These are phyloP conservation scores for Populus tremula DNA, from an alignment of 345 rosid genomes.

Conservation along the genomic window DNA sequence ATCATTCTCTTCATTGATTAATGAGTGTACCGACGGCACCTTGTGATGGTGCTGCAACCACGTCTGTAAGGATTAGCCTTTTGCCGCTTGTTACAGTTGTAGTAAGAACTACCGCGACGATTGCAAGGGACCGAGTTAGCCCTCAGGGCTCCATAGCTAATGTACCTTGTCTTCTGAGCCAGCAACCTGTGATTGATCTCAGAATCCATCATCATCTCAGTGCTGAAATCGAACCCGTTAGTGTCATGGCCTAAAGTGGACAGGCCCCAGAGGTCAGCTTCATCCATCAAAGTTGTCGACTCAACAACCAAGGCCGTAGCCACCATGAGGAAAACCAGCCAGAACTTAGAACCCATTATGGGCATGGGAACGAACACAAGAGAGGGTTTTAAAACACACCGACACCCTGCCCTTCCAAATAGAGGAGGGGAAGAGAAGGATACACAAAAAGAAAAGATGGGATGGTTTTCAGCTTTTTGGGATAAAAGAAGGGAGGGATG, in stretches of 20 bases:
- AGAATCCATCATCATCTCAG: conserved; percentile 38
- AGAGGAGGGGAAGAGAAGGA: conserved; percentile 28
- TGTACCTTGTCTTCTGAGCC: conserved; percentile 1
- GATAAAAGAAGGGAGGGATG: no score
- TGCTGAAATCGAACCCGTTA: conserved; percentile 2
- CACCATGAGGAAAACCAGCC: conserved; percentile 34
- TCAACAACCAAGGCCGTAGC: conserved; percentile 28
- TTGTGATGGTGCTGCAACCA: conserved; percentile 26
- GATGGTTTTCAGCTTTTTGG: background rate
- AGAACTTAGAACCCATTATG: conserved; percentile 39
- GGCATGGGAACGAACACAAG: conserved; percentile 3
- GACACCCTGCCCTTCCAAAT: conserved; percentile 35
- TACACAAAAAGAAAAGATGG: conserved; percentile 23
- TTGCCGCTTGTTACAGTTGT: conserved; percentile 7
- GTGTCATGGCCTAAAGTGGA: background rate
- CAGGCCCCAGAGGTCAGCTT: background rate
- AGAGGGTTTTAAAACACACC: background rate
- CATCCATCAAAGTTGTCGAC: conserved; percentile 4
- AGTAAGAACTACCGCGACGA: conserved; percentile 27
- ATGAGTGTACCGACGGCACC: conserved; percentile 17
- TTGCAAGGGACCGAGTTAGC: conserved; percentile 16
- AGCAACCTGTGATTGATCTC: conserved; percentile 36
- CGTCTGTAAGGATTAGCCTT: conserved; percentile 32
- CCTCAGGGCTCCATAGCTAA: conserved; percentile 19
- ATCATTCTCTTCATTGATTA: background rate